These are phyloP conservation scores for Thelephora ganbajun DNA, from an alignment of 768 basidiomycete genomes.

Conservation along the genomic window DNA sequence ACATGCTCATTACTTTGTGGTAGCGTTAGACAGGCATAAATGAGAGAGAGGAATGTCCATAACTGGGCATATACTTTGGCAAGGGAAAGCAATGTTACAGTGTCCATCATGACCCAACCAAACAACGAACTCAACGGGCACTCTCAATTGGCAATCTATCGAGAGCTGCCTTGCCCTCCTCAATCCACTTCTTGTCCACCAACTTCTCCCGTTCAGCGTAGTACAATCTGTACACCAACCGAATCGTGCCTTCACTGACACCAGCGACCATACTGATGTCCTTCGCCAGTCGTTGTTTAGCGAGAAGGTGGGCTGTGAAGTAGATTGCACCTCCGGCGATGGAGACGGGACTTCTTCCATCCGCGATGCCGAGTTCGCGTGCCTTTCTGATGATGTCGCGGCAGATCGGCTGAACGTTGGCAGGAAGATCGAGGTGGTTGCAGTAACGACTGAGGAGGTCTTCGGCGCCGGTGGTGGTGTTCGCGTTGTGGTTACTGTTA, in stretches of 20 bases:
- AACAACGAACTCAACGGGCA: neutral
- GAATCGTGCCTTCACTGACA: conserved; percentile 92
- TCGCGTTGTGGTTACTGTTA: conserved; percentile 16
- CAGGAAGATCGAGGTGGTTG: conserved; percentile 78
- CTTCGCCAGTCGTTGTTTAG: conserved; percentile 56
- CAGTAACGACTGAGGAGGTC: conserved; percentile 87
- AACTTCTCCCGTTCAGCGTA: conserved; percentile 60
- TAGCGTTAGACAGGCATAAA: neutral
- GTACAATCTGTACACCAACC: conserved; percentile 74
- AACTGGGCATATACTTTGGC: too few species aligned
- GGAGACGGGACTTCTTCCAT: conserved; percentile 92
- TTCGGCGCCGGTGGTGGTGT: conserved; percentile 57
- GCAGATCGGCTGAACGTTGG: conserved; percentile 73
- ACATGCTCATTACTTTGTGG: too few species aligned
- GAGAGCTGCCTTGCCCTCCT: conserved; percentile 54
- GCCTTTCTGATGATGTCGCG: conserved; percentile 71
- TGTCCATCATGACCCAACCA: neutral
- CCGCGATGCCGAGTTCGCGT: conserved; percentile 75
- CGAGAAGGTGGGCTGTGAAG: conserved; percentile 79
- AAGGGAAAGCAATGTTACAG: too few species aligned
- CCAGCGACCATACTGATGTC: conserved; percentile 88
- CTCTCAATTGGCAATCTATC: conserved; percentile 22
- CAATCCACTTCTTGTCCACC: conserved; percentile 79
- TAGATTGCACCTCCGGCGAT: conserved; percentile 96
- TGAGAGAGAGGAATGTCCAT: too few species aligned